Base-by-base conservation (phyloP, 2,329 filamentous ascomycete genomes). In the Cytospora mali region DNA sequence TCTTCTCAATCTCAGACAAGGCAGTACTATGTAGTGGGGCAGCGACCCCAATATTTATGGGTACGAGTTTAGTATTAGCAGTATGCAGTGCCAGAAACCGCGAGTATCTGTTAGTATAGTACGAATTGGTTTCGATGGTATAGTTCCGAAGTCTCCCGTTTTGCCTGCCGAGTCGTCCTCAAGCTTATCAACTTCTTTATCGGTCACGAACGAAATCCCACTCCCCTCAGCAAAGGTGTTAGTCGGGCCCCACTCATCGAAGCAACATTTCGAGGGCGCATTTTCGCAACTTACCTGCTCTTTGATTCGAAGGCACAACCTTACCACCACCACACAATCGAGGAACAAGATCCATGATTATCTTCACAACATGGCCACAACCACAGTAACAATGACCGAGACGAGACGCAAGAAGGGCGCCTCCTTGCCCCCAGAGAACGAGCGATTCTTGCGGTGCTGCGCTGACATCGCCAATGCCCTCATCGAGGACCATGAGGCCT, bases 391-490 rank as follows among this genome's bases (percentile, higher is more conserved):
- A 53, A 79, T 77, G 28, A 81, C 76, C 66, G 87, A 91, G 82
- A 87, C 89, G 68, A 88, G 83, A 48, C 90, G 87, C 70, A 95
- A 92, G 76, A 89, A 83, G 71, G 75, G 86, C 71, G 79, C 84
- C 69, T 92, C 93, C 69, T 83, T 97, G 14, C 85, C 92, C 2
- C 92, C 95, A 28, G 95, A 99, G 77, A 97, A 93, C 77, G 95
- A 99, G 79, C 88, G 95, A 58, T 97, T 91, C 75, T 86, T 98
- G 76, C 87, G 93, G 75, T 95, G 93, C 70, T 99, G 96, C 76
- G 93, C 94, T 66, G 96, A 99, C 71, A 93, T 99, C 71, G 94
- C 93, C 58, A 96, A 92, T 73, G 90, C 89, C 59, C 84, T 99
- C 54, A 97, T 99, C 70, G 92, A 97, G 73, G 94, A 98, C 72